Evolutionary conservation across 2,329 filamentous ascomycete genomes (phyloP).

Genomic region (Teratosphaeria viscida): DNA sequence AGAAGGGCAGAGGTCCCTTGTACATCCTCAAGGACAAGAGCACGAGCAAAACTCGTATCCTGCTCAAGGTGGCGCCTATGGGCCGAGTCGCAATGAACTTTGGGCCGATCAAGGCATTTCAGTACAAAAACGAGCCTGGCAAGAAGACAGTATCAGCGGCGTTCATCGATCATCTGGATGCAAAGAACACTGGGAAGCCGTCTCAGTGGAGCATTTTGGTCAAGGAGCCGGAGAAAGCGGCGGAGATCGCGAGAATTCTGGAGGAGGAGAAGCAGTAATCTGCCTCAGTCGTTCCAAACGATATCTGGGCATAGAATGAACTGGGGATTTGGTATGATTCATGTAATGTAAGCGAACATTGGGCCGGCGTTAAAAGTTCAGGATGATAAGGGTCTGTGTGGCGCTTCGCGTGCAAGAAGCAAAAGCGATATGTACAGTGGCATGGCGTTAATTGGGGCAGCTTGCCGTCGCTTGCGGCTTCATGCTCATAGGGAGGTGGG

Average conservation of each 20-base stretch:
- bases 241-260: conserved; percentile 35
- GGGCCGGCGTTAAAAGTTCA: background rate
- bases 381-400: background rate
- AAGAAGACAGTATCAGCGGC: conserved; percentile 34
- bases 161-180: conserved; percentile 15
- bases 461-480: background rate
- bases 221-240: conserved; percentile 45
- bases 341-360: background rate
- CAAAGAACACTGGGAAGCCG: conserved; percentile 44
- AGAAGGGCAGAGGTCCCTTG: conserved; percentile 60
- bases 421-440: background rate
- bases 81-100: conserved; percentile 67
- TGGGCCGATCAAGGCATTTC: conserved; percentile 47
- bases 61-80: conserved; percentile 64
- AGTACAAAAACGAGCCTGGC: conserved; percentile 47
- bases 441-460: background rate
- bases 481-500: background rate
- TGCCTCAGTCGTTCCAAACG: background rate
- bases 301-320: background rate
- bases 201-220: conserved; percentile 65
- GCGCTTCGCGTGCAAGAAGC: background rate
- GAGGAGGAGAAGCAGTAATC: background rate
- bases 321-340: background rate
- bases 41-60: conserved; percentile 54
- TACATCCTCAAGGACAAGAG: conserved; percentile 64